These are phyloP conservation scores for Coniella lustricola DNA, from an alignment of 2,329 filamentous ascomycete genomes.

Conservation along the genomic window DNA sequence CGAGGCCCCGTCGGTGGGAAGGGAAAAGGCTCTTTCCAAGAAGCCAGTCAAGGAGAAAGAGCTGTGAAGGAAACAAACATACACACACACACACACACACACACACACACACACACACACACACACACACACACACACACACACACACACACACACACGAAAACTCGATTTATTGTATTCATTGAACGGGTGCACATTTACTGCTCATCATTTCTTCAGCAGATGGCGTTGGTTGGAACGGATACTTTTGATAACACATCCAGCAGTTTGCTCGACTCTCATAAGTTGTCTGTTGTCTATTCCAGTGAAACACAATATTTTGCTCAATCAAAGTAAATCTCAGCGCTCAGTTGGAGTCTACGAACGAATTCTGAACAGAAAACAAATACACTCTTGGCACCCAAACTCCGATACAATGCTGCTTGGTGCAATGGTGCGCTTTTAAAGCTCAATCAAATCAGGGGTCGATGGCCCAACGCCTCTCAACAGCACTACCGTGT, in stretches of 20 bases:
- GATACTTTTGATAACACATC: neutral
- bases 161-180: neutral
- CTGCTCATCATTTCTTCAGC: too few relatives aligned
- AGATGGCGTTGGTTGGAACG: too few relatives aligned
- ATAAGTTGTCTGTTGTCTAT: too few relatives aligned
- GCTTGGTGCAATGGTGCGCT: neutral
- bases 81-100: too few relatives aligned
- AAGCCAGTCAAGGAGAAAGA: constrained; percentile 39
- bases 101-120: too few relatives aligned
- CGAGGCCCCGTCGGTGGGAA: constrained; percentile 45
- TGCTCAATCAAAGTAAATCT: too few relatives aligned
- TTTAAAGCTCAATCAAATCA: constrained; percentile 58
- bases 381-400: neutral
- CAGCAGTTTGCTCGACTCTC: too few relatives aligned
- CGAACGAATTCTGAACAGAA: too few relatives aligned
- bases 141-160: too few relatives aligned
- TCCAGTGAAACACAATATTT: too few relatives aligned
- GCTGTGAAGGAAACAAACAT: constrained; percentile 22
- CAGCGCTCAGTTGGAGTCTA: too few relatives aligned
- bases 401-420: constrained; percentile 6
- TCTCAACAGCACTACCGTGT: constrained; percentile 81
- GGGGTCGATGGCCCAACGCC: constrained; percentile 70
- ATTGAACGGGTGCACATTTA: neutral
- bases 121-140: too few relatives aligned
- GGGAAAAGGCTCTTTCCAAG: constrained; percentile 37